Conservation (phyloP, 2,329 filamentous ascomycete genomes). For the Beauveria asiatica region DNA sequence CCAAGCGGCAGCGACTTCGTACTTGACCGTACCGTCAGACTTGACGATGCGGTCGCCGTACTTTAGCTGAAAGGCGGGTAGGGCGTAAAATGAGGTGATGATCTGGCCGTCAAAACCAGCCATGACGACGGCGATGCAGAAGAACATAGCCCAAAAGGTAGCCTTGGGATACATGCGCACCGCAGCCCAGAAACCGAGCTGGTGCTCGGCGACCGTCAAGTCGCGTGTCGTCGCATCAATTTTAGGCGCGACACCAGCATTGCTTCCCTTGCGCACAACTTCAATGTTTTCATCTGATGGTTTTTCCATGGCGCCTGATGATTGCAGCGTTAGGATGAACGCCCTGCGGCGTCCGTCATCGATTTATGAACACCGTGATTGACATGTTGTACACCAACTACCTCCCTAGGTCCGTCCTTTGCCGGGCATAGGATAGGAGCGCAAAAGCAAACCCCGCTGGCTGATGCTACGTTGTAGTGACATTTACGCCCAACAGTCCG, state of each 20-base stretch:
- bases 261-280: neutral
- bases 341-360: neutral
- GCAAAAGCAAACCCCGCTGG: neutral
- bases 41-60: conserved; percentile 22
- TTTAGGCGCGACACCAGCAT: conserved; percentile 3
- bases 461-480: conserved; percentile 1
- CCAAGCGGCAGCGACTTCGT: conserved; percentile 38
- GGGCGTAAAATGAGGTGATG: conserved; percentile 30
- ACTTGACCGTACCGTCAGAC: conserved; percentile 35
- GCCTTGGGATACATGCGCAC: conserved; percentile 29
- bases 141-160: conserved; percentile 22
- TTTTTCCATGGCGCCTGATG: neutral
- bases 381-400: neutral
- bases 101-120: conserved; percentile 28
- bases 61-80: conserved; percentile 22
- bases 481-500: neutral
- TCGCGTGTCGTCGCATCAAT: conserved; percentile 19
- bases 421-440: neutral
- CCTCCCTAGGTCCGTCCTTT: neutral
- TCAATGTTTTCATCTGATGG: neutral
- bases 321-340: neutral
- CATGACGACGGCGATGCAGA: conserved; percentile 24
- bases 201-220: conserved; percentile 18
- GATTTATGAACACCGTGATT: neutral
- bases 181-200: conserved; percentile 22